These are phyloP conservation scores for Brachypodium distachyon DNA, from an alignment of 202 grass and related monocot genomes.

Conservation along the genomic window DNA sequence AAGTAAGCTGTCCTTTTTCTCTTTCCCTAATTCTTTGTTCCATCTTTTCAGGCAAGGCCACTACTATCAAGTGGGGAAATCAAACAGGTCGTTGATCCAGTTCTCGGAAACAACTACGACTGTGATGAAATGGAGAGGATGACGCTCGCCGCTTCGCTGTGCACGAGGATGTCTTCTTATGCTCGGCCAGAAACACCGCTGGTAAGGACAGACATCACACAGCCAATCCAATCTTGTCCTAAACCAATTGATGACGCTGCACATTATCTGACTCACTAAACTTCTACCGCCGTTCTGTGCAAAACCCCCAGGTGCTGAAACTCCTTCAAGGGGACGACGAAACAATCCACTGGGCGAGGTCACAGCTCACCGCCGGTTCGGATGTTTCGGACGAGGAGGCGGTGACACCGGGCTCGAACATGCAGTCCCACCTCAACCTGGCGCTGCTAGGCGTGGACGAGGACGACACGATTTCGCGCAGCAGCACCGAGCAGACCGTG, in stretches of 20 bases:
- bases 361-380: constrained; percentile 24
- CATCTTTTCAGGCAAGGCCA: constrained; percentile 65
- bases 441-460: constrained; percentile 82
- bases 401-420: constrained; percentile 26
- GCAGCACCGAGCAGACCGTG: constrained; percentile 67
- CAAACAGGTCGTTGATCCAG: constrained; percentile 59
- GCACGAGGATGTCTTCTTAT: constrained; percentile 50
- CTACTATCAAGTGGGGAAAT: constrained; percentile 59
- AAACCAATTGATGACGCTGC: not conserved
- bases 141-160: constrained; percentile 56
- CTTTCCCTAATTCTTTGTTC: not conserved
- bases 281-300: too few relatives aligned
- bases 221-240: not conserved
- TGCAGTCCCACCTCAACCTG: constrained; percentile 72
- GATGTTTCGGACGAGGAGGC: constrained; percentile 57
- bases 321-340: constrained; percentile 71
- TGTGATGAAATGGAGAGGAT: constrained; percentile 75
- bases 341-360: constrained; percentile 42
- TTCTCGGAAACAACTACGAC: constrained; percentile 47
- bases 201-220: constrained; percentile 39
- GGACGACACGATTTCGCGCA: constrained; percentile 55
- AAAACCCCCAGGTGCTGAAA: constrained; percentile 54
- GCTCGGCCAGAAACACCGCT: constrained; percentile 54
- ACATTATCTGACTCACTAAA: not conserved
- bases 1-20: not conserved